A percentile compares a stretch with the other conserved stretches of the same genome.
These are phyloP conservation scores for Lactarius hatsudake DNA, from an alignment of 768 basidiomycete genomes.

Conservation along the genomic window DNA sequence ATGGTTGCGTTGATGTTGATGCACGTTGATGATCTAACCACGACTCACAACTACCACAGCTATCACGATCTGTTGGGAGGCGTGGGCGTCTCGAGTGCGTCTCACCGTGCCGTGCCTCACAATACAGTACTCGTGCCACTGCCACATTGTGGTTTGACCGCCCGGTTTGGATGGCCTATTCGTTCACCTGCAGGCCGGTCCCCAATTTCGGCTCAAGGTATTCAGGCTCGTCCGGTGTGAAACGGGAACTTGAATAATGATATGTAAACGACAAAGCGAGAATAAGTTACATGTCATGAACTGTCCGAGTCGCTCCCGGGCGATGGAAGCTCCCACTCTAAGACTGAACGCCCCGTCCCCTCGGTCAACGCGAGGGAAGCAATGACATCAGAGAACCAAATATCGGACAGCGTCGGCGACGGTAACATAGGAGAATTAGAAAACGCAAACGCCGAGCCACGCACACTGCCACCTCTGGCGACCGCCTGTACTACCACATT, in stretches of 20 bases:
- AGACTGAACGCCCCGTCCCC: slow-evolving; percentile 7
- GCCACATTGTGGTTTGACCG: neutral
- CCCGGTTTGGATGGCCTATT: neutral
- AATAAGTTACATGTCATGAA: slow-evolving; percentile 1
- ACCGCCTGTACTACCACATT: neutral
- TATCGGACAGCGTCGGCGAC: slow-evolving; percentile 24
- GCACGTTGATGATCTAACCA: neutral
- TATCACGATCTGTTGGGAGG: neutral
- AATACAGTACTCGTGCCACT: neutral
- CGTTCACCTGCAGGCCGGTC: neutral
- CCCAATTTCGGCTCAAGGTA: neutral
- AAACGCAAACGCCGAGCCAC: neutral
- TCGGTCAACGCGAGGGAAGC: slow-evolving; percentile 12
- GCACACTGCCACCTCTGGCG: neutral
- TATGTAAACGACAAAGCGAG: slow-evolving; percentile 7
- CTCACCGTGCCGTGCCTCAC: neutral
- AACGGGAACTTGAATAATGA: slow-evolving; percentile 18
- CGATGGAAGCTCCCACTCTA: slow-evolving; percentile 24
- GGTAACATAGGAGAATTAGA: slow-evolving; percentile 15
- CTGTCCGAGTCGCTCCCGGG: slow-evolving; percentile 17
- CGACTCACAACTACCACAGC: neutral
- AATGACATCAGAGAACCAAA: slow-evolving; percentile 21
- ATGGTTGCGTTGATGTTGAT: neutral
- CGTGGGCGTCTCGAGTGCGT: neutral
- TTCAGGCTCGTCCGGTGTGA: neutral